Conservation (phyloP, 1,139 yeast genomes). For the Nematodospora anomalae region DNA sequence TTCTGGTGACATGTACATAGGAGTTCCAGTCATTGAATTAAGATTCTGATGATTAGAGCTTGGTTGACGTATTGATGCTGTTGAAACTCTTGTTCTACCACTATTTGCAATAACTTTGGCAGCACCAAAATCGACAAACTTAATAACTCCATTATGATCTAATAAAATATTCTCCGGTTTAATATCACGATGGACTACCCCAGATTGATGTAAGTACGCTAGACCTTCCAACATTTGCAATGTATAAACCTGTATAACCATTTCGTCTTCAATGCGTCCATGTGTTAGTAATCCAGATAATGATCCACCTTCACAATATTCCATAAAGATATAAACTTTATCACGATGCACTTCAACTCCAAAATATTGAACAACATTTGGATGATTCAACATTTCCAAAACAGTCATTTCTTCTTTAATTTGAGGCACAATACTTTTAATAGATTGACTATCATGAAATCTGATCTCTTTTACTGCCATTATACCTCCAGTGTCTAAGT, state of each 20-base stretch:
- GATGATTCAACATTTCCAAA: conserved; percentile 90
- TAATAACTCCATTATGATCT: conserved; percentile 90
- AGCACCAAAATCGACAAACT: conserved; percentile 96
- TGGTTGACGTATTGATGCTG: conserved; percentile 12
- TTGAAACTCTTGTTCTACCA: conserved; percentile 43
- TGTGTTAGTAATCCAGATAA: conserved; percentile 74
- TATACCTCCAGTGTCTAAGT: conserved; percentile 91
- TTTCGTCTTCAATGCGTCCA: conserved; percentile 94
- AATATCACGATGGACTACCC: conserved; percentile 95
- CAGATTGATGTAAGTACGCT: conserved; percentile 90
- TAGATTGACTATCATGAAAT: conserved; percentile 84
- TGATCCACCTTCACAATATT: conserved; percentile 95
- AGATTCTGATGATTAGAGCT: conserved; percentile 26
- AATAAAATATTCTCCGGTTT: conserved; percentile 92
- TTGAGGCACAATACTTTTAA: conserved; percentile 81
- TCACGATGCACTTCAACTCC: conserved; percentile 98
- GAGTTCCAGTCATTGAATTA: conserved; percentile 85
- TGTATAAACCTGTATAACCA: conserved; percentile 87
- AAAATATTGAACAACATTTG: conserved; percentile 91
- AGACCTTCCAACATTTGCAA: conserved; percentile 93
- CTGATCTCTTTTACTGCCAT: conserved; percentile 96
- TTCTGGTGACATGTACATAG: conserved; percentile 99
- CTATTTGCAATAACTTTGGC: conserved; percentile 88
- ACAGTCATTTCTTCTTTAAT: conserved; percentile 97
- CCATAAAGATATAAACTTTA: conserved; percentile 95